Conservation (phyloP, 2,329 filamentous ascomycete species). For the Fusarium sp. region DNA sequence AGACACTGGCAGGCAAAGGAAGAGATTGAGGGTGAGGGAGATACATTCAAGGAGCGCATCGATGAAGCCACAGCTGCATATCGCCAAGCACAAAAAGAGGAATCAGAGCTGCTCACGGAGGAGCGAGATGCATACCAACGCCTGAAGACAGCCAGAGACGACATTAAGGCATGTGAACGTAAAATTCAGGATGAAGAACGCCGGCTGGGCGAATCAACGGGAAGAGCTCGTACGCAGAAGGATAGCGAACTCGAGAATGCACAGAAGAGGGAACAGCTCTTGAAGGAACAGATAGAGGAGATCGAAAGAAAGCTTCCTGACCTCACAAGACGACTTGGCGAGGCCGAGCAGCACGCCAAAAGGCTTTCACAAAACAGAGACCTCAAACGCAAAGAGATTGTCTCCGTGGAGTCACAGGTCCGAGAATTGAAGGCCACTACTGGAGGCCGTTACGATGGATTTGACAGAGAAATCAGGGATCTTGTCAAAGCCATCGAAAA, state of each 20-base stretch:
- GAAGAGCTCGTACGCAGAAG: slow-evolving; percentile 75
- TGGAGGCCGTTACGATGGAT: slow-evolving; percentile 73
- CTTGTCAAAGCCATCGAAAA: slow-evolving; percentile 76
- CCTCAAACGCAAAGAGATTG: slow-evolving; percentile 67
- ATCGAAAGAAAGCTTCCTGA: slow-evolving; percentile 49
- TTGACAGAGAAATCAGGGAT: slow-evolving; percentile 69
- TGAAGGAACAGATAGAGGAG: slow-evolving; percentile 48
- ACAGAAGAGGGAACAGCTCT: slow-evolving; percentile 41
- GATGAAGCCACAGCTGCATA: slow-evolving; percentile 63
- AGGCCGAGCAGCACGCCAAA: slow-evolving; percentile 49
- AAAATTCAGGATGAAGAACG: slow-evolving; percentile 68
- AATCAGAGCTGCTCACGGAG: slow-evolving; percentile 68
- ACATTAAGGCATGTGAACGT: slow-evolving; percentile 59
- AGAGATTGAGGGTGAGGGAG: slow-evolving; percentile 60
- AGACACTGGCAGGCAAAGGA: slow-evolving; percentile 56
- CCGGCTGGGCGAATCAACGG: slow-evolving; percentile 75
- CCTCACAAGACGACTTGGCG: slow-evolving; percentile 51
- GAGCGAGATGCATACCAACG: slow-evolving; percentile 74
- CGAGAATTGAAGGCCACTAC: slow-evolving; percentile 67
- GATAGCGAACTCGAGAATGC: slow-evolving; percentile 63
- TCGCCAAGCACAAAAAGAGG: slow-evolving; percentile 64
- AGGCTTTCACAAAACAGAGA: slow-evolving; percentile 51
- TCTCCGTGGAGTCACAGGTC: slow-evolving; percentile 59
- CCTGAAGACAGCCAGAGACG: slow-evolving; percentile 65
- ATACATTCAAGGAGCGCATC: slow-evolving; percentile 58